phyloP scores from a whole-genome alignment of 1,284 basidiomycete genomes.

The Naganishia albida region DNA sequence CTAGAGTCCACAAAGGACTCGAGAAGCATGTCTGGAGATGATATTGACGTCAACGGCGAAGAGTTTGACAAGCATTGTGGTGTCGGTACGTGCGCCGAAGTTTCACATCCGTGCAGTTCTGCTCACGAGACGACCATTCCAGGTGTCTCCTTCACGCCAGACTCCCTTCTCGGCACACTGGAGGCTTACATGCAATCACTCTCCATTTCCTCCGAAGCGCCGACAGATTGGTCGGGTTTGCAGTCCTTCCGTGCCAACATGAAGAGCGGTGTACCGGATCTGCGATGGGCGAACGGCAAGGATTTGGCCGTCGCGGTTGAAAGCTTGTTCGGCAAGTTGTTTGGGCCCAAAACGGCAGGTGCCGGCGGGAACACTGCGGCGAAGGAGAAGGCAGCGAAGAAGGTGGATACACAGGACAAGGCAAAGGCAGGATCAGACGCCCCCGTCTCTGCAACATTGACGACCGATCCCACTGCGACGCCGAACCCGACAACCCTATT shows the following conservation, averaged over 20 bases:
- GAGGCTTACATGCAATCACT: conserved; percentile 63
- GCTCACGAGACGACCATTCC: conserved; percentile 11
- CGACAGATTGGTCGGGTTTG: conserved; percentile 73
- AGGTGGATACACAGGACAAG: neutral
- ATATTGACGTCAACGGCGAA: conserved; percentile 56
- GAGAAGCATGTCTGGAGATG: conserved; percentile 57
- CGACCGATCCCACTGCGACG: conserved; percentile 8
- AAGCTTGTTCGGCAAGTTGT: conserved; percentile 68
- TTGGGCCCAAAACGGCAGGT: conserved; percentile 72
- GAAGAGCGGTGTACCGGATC: conserved; percentile 63
- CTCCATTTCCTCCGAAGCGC: conserved; percentile 48
- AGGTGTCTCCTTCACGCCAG: conserved; percentile 78
- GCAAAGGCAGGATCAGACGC: conserved; percentile 47
- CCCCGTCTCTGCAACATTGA: conserved; percentile 36
- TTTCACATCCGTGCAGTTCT: neutral
- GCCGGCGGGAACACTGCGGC: conserved; percentile 69
- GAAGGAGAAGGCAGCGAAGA: conserved; percentile 65
- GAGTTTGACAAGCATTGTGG: conserved; percentile 82
- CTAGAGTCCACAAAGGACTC: conserved; percentile 61
- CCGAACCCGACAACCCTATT: conserved; percentile 66
- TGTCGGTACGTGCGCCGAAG: conserved; percentile 70
- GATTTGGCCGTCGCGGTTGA: conserved; percentile 90
- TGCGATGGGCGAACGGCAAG: conserved; percentile 82
- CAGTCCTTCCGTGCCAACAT: conserved; percentile 70
- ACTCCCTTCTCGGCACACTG: conserved; percentile 67